phyloP scores from a whole-genome alignment of 345 rosid genomes.

The Diplotaxis tenuifolia region DNA sequence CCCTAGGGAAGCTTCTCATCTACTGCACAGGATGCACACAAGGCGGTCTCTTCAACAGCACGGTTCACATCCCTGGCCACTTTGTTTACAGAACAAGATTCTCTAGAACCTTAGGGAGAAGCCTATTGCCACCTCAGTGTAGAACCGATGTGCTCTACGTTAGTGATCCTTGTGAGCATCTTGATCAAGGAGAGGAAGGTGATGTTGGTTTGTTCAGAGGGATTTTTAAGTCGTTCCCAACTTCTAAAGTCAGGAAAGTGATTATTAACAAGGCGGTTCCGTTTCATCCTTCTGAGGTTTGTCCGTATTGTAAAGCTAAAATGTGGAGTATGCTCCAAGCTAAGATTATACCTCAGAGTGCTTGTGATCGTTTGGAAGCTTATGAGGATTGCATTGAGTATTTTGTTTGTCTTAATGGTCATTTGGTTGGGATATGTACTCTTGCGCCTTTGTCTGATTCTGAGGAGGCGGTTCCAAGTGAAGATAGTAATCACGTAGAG shows the following conservation, averaged over 20 bases:
- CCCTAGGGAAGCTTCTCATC: conserved; percentile 90
- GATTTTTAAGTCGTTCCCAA: conserved; percentile 76
- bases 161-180: conserved; percentile 98
- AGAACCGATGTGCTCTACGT: conserved; percentile 85
- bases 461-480: conserved; percentile 68
- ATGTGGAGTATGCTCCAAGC: conserved; percentile 97
- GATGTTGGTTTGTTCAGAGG: conserved; percentile 97
- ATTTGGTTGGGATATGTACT: conserved; percentile 86
- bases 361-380: conserved; percentile 87
- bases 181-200: conserved; percentile 97
- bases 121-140: conserved; percentile 93
- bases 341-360: conserved; percentile 90
- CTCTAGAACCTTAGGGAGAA: conserved; percentile 88
- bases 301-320: conserved; percentile 92
- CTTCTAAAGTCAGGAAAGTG: conserved; percentile 74
- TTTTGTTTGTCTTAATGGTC: conserved; percentile 93
- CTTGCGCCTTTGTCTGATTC: conserved; percentile 93
- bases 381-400: conserved; percentile 89
- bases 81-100: conserved; percentile 86
- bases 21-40: conserved; percentile 83
- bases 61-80: conserved; percentile 80
- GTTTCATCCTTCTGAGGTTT: conserved; percentile 85
- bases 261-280: conserved; percentile 63
- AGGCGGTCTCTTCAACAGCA: conserved; percentile 67
- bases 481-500: conserved; percentile 29